Percentiles rank a stretch among this genome's conserved stretches.
Conservation (phyloP, 805 yeast species). For the Kregervanrija fluxuum region DNA sequence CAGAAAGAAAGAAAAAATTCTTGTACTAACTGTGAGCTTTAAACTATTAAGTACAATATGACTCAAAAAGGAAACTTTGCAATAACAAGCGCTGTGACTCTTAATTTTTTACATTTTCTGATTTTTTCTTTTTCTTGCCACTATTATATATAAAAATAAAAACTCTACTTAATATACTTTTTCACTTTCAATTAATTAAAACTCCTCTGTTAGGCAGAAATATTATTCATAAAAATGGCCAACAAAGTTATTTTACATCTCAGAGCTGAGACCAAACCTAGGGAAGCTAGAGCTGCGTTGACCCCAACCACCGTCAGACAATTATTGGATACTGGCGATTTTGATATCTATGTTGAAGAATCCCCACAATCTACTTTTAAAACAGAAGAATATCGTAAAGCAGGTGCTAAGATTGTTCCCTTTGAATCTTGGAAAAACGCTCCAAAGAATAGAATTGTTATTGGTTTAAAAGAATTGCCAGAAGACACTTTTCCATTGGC, state of each 20-base stretch:
- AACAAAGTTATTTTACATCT: constrained; percentile 63
- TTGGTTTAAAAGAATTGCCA: constrained; percentile 93
- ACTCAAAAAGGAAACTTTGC: too few species aligned
- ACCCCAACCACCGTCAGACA: constrained; percentile 88
- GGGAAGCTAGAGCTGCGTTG: constrained; percentile 95
- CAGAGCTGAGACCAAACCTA: constrained; percentile 95
- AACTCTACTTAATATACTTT: too few species aligned
- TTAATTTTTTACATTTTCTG: too few species aligned
- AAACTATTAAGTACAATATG: too few species aligned
- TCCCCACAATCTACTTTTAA: constrained; percentile 77
- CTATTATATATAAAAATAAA: too few species aligned
- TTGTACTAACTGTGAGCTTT: too few species aligned
- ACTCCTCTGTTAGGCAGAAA: too few species aligned
- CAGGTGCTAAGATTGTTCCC: constrained; percentile 85
- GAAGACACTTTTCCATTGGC: constrained; percentile 88
- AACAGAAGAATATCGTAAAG: constrained; percentile 65
- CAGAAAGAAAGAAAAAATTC: too few species aligned
- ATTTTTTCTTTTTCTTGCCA: too few species aligned
- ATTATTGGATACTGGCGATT: constrained; percentile 73
- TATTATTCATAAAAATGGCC: constrained; percentile 10
- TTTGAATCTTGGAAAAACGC: constrained; percentile 91
- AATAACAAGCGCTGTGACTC: too few species aligned
- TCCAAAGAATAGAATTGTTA: constrained; percentile 81
- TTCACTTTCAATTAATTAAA: too few species aligned
- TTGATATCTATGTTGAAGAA: constrained; percentile 82